Evolutionary conservation across 2,329 filamentous ascomycete species (phyloP).

Genomic region (Passalora sequoiae): DNA sequence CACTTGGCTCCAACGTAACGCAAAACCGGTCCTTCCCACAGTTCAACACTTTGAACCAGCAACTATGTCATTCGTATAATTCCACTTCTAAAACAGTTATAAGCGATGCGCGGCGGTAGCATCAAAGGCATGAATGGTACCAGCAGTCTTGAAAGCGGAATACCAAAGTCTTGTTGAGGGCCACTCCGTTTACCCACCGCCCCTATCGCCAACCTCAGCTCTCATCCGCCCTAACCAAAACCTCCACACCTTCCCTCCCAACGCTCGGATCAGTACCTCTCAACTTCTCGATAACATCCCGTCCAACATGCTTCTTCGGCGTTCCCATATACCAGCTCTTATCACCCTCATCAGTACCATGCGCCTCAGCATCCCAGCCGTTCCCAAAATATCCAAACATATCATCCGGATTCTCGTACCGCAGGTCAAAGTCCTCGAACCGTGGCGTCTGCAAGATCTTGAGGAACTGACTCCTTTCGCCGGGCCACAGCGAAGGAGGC

Average conservation of each 20-base stretch:
- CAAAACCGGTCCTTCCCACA: too few species aligned
- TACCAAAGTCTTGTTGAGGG: too few species aligned
- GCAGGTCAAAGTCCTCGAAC: slow-evolving; percentile 21
- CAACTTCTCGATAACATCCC: slow-evolving; percentile 13
- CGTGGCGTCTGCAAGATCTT: slow-evolving; percentile 15
- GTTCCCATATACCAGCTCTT: slow-evolving; percentile 19
- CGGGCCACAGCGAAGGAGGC: slow-evolving; percentile 20
- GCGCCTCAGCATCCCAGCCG: slow-evolving; percentile 15
- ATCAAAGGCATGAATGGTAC: too few species aligned
- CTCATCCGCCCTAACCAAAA: slow-evolving; percentile 2
- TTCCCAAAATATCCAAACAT: slow-evolving; percentile 20
- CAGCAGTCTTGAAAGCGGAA: too few species aligned
- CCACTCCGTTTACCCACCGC: too few species aligned
- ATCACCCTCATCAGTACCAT: slow-evolving; percentile 13
- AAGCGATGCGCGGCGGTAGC: too few species aligned
- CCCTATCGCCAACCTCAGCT: too few species aligned
- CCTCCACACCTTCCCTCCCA: slow-evolving; percentile 3
- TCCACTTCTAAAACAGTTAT: too few species aligned
- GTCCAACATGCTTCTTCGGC: slow-evolving; percentile 8
- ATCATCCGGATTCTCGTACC: slow-evolving; percentile 18
- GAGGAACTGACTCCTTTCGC: slow-evolving; percentile 19
- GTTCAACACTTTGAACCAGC: too few species aligned
- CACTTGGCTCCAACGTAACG: too few species aligned
- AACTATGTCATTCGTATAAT: too few species aligned
- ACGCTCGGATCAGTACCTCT: slow-evolving; percentile 16